A percentile compares a stretch with the other conserved stretches of the same genome.
phyloP scores from a whole-genome alignment of 164 flowering plant species.

The Vitis rupestris region DNA sequence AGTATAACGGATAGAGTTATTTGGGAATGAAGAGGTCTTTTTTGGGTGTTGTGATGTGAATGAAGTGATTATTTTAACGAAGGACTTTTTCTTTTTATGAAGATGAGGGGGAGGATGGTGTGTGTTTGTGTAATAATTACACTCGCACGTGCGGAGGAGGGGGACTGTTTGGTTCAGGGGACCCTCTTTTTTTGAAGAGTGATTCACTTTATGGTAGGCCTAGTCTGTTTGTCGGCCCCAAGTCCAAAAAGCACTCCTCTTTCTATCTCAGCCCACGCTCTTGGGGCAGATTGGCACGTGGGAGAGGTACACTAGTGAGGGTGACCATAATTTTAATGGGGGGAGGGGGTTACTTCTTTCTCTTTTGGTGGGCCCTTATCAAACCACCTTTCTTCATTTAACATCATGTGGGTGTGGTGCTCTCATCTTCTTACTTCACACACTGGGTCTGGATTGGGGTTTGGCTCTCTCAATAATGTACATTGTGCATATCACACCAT shows the following conservation, averaged over 20 bases:
- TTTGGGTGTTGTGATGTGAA: background rate
- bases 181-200: background rate
- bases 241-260: constrained; percentile 19
- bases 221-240: constrained; percentile 41
- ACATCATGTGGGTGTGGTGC: background rate
- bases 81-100: background rate
- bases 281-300: constrained; percentile 39
- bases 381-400: constrained; percentile 7
- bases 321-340: constrained; percentile 25
- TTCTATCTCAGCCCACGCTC: constrained; percentile 26
- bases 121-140: constrained; percentile 41
- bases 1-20: constrained; percentile 55
- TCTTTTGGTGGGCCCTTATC: too few species aligned
- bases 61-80: background rate
- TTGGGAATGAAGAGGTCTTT: constrained; percentile 21
- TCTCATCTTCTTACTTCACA: too few species aligned
- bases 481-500: too few species aligned
- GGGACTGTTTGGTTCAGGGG: constrained; percentile 1
- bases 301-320: constrained; percentile 21
- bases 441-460: too few species aligned
- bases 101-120: constrained; percentile 17
- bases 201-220: constrained; percentile 41
- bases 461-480: too few species aligned
- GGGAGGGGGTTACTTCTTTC: constrained; percentile 25
- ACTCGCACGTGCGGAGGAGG: constrained; percentile 38